Evolutionary conservation across 148 eudicot species (phyloP), one percentile per base, ranked within the genome.

Genomic region (Diospyros lotus): DNA sequence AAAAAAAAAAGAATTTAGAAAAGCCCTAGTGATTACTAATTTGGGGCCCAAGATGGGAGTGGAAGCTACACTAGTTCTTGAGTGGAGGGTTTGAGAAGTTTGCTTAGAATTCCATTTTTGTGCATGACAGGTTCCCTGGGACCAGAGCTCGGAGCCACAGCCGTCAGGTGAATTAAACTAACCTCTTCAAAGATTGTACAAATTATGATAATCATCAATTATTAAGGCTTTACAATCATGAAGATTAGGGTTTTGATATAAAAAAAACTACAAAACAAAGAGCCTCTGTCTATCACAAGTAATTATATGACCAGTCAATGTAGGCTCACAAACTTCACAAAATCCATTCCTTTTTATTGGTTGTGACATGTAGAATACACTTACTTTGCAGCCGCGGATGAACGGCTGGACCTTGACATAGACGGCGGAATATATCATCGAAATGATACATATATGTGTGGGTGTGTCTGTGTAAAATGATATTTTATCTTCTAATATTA

Each of bases 21-120:
- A 78, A 70, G 64, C 71, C 67, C 28, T 70, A 78, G 78, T 74
- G 66, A 82, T 82, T 52, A 70, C 69, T 38, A 50, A 10, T 52
- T 44, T 58, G 77, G 77, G 77, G 55, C 80, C 80, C 83, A 62
- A 73, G 65, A 71, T 17, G 1, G 8, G 75, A 76, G 82, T 83
- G 85, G 82, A 76, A 50, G 75, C 75, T 65, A 76, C 80, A 78
- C 72, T 76, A 68, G 68, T 44, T 9, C 14, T 65, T 64, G 56
- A 67, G 69, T 78, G 79, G 14, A 28, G 51, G 71, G 40, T 39
- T 70, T 44, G 6, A 4, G 2, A 44, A 72, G 43, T 54, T 59
- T 9, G 52, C 70, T 45, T 13, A 50, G 48, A 58, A 59, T 64
- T 63, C 38, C 11, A 67, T 76, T 67, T 72, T 10, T 5, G n/a